Conservation (phyloP, 148 eudicot species). For the Nepenthes mirabilis region DNA sequence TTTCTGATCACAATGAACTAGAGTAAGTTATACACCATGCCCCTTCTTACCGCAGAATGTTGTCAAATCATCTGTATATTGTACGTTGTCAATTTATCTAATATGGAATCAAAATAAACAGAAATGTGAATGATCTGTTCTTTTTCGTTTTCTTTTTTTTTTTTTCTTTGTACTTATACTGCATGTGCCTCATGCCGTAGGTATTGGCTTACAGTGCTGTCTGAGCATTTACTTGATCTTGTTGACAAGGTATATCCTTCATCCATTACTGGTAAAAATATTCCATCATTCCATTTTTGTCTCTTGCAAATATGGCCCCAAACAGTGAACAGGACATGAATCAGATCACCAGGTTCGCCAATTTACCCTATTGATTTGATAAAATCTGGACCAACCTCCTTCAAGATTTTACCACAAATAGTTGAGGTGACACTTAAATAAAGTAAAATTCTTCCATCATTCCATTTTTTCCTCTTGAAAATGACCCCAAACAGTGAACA, state of each 20-base stretch:
- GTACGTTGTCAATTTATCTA: not conserved
- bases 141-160: no score
- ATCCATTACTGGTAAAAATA: slow-evolving; percentile 1
- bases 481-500: not conserved
- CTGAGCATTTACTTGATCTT: slow-evolving; percentile 87
- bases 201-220: slow-evolving; percentile 87
- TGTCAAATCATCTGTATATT: no score
- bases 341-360: not conserved
- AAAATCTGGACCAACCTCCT: not conserved
- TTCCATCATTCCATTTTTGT: not conserved
- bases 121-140: not conserved
- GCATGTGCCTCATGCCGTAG: slow-evolving; percentile 19
- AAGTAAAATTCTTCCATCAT: no score
- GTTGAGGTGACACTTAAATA: no score
- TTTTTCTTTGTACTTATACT: slow-evolving; percentile 6
- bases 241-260: slow-evolving; percentile 68
- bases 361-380: not conserved
- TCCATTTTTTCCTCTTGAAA: not conserved
- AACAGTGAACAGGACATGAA: not conserved
- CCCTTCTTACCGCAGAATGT: not conserved
- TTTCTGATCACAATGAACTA: slow-evolving; percentile 71
- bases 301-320: not conserved
- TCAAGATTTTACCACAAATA: no score
- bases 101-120: not conserved
- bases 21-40: slow-evolving; percentile 47